Conservation (phyloP, 257 asterid species). For the Agastache rugosa region DNA sequence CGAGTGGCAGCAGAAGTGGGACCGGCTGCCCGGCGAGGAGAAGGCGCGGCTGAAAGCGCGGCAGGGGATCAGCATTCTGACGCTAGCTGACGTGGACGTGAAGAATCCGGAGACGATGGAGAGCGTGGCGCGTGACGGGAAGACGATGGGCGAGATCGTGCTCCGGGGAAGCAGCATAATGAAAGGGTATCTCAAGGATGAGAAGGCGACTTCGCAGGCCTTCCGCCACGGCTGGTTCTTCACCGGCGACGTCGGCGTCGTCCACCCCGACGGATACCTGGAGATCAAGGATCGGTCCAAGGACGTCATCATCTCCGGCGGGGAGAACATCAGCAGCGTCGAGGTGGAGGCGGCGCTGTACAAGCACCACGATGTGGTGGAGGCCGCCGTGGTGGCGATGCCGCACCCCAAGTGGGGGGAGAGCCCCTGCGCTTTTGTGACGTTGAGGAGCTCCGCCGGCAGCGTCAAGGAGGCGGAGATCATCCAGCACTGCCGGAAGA, state of each 20-base stretch:
- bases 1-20: conserved; percentile 79
- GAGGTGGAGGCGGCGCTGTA: conserved; percentile 74
- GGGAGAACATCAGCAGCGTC: conserved; percentile 89
- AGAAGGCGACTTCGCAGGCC: conserved; percentile 53
- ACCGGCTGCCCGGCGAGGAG: conserved; percentile 41
- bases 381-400: conserved; percentile 96
- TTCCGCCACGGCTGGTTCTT: conserved; percentile 74
- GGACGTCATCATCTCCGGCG: conserved; percentile 91
- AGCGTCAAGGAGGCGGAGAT: conserved; percentile 54
- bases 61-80: conserved; percentile 74
- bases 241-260: conserved; percentile 86
- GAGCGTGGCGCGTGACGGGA: conserved; percentile 71
- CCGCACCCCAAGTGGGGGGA: conserved; percentile 89
- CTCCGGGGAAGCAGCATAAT: conserved; percentile 81
- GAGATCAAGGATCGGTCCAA: conserved; percentile 87
- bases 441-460: conserved; percentile 24
- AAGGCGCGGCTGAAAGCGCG: conserved; percentile 66
- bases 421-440: conserved; percentile 64
- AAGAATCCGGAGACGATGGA: conserved; percentile 61
- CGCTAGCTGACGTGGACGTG: conserved; percentile 76
- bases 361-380: conserved; percentile 58
- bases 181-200: conserved; percentile 84
- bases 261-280: conserved; percentile 82
- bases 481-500: conserved; percentile 60
- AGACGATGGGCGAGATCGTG: conserved; percentile 70